A percentile compares a stretch with the other conserved stretches of the same genome.
Conservation (phyloP, 2,329 filamentous ascomycete species). For the Atkinsonella hypoxylon region DNA sequence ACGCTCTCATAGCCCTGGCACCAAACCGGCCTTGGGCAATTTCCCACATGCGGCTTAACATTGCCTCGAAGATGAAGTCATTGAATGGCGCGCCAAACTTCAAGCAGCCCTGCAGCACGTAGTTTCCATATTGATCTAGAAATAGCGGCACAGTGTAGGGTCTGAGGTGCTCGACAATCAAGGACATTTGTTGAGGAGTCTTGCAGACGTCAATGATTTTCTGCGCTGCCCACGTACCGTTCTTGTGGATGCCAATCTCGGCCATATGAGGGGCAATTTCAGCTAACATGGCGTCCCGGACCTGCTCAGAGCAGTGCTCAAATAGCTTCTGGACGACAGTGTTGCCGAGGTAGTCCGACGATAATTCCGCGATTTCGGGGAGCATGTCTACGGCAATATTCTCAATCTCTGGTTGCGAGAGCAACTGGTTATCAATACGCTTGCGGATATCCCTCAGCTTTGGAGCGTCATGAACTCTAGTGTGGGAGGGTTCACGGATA, state of each 20-base stretch:
- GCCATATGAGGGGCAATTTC: slow-evolving; percentile 86
- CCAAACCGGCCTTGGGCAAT: slow-evolving; percentile 87
- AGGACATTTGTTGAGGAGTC: slow-evolving; percentile 65
- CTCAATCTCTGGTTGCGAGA: slow-evolving; percentile 80
- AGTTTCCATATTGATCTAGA: slow-evolving; percentile 96
- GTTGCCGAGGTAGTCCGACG: slow-evolving; percentile 94
- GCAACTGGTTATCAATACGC: slow-evolving; percentile 88
- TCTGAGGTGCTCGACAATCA: slow-evolving; percentile 74
- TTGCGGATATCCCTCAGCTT: slow-evolving; percentile 93
- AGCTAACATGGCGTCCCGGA: slow-evolving; percentile 81
- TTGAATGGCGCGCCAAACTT: slow-evolving; percentile 84
- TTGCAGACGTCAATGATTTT: slow-evolving; percentile 98
- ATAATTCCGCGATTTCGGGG: slow-evolving; percentile 86
- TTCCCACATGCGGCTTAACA: slow-evolving; percentile 91
- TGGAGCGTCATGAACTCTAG: slow-evolving; percentile 82
- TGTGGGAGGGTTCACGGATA: slow-evolving; percentile 77
- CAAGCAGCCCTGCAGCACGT: slow-evolving; percentile 91
- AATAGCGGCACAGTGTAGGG: slow-evolving; percentile 86
- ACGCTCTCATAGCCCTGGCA: slow-evolving; percentile 90
- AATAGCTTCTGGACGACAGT: slow-evolving; percentile 99
- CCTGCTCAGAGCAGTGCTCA: slow-evolving; percentile 82
- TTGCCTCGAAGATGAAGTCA: slow-evolving; percentile 95
- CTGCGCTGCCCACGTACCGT: slow-evolving; percentile 97
- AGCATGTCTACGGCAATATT: slow-evolving; percentile 88
- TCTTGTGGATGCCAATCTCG: slow-evolving; percentile 97